Base-by-base conservation (phyloP, 2,329 filamentous ascomycete species). In the Cordyceps militaris region DNA sequence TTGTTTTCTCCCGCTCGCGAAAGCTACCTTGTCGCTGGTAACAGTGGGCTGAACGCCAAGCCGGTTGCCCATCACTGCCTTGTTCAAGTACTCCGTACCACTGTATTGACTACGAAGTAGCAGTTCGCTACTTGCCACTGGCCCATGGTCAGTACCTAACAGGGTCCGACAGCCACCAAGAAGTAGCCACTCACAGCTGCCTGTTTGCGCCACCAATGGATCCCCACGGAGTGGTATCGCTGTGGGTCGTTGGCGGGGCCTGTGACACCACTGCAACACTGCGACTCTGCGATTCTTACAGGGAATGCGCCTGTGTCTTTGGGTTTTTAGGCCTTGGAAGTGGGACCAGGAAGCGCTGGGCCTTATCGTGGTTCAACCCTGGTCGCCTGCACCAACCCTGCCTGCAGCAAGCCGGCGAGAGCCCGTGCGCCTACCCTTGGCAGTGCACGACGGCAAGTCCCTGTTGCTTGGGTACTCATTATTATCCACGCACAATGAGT, bases 41-140 rank as follows among this genome's bases (percentile, higher is more conserved):
- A n/a, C n/a, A n/a, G n/a, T n/a, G 8, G 19, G 26, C 52, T 47
- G 52, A 30, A 55, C 30, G 52, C 52, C 52, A 55, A 55, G 52
- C 38, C 14, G 19, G 40, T 28, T 40, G 40, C 21, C 28, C 42
- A 47, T 38, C 30, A 55, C 8, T 8, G 43, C 21, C 16, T 21
- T 19, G 19, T 9, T 4, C 38, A 42, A 23, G 38, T 42, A 42
- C 38, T 42, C 21, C n/a, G 30, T 32, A 32, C 30, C 30, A 6
- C 6, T 6, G 11, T 32, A 32, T 32, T 6, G 6, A 32, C 30
- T 32, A n/a, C n/a, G n/a, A n/a, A n/a, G n/a, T 32, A 32, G 6
- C 30, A 32, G 30, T 32, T 32, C n/a, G n/a, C n/a, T n/a, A 32
- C 30, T 32, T 6, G 11, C 6, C 11, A 32, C 30, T 32, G 6